These are phyloP conservation scores for Aspergillus floridensis DNA, from an alignment of 2,329 filamentous ascomycete genomes.

Conservation along the genomic window DNA sequence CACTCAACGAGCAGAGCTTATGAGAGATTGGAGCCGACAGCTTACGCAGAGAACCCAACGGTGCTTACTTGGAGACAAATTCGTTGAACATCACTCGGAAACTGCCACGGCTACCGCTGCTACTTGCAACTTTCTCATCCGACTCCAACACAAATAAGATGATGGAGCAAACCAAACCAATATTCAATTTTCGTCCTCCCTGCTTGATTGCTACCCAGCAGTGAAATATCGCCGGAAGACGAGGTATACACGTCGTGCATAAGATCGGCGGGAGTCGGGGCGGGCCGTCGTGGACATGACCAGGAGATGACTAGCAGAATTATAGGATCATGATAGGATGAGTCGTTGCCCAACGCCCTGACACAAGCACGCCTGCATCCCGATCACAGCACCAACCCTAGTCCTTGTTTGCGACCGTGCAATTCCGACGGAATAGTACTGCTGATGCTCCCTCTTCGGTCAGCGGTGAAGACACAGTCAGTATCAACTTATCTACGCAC, in stretches of 20 bases:
- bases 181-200: not conserved
- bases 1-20: not conserved
- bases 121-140: not conserved
- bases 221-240: conserved; percentile 10
- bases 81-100: not conserved
- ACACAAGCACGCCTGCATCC: conserved; percentile 22
- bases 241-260: conserved; percentile 25
- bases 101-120: not conserved
- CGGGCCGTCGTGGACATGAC: conserved; percentile 29
- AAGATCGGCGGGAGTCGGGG: conserved; percentile 32
- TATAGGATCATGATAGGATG: conserved; percentile 12
- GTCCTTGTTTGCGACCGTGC: conserved; percentile 17
- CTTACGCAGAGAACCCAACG: not conserved
- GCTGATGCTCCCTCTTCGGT: not conserved
- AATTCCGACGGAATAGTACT: conserved; percentile 11
- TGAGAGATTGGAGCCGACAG: not conserved
- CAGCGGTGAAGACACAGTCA: not conserved
- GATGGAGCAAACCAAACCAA: not conserved
- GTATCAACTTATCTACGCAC: not conserved
- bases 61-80: not conserved
- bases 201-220: not conserved
- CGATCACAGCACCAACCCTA: conserved; percentile 12
- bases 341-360: conserved; percentile 23
- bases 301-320: conserved; percentile 23
- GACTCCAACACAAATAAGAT: not conserved